Evolutionary conservation across 257 asterid species (phyloP).

Genomic region (Solanum habrochaites): DNA sequence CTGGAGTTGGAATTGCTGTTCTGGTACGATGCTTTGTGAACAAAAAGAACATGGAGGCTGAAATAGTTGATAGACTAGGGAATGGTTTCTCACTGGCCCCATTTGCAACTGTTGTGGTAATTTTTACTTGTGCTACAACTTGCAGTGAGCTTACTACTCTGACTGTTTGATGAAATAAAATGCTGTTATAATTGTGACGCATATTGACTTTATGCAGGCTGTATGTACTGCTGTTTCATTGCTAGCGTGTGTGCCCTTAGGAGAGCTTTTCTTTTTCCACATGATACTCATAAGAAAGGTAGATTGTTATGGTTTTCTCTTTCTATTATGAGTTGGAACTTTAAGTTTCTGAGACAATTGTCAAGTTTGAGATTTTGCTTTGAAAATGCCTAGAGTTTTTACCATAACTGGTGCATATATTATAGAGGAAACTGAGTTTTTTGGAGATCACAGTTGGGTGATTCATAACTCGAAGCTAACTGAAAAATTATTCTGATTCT

Average conservation of each 20-base stretch:
- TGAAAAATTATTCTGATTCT: neutral
- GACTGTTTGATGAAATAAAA: neutral
- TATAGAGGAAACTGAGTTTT: neutral
- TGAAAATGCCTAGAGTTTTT: neutral
- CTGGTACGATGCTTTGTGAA: constrained; percentile 73
- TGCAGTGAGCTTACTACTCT: neutral
- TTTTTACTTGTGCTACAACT: neutral
- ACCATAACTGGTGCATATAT: neutral
- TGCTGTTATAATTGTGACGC: neutral
- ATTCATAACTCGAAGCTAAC: neutral
- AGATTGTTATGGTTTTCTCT: constrained; percentile 3
- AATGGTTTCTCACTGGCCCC: constrained; percentile 98
- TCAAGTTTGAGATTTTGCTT: neutral
- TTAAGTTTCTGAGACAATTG: neutral
- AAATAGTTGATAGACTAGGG: constrained; percentile 84
- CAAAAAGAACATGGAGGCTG: constrained; percentile 66
- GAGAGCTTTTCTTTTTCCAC: constrained; percentile 98
- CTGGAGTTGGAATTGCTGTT: constrained; percentile 85
- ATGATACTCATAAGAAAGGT: constrained; percentile 89
- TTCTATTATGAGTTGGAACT: neutral
- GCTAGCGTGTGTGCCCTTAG: constrained; percentile 88
- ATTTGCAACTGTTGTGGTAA: constrained; percentile 96
- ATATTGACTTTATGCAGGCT: constrained; percentile 40
- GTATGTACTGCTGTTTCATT: constrained; percentile 83
- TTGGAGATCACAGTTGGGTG: neutral